phyloP scores from a whole-genome alignment of 2,329 filamentous ascomycete species.

The Verticillium alfalfae region DNA sequence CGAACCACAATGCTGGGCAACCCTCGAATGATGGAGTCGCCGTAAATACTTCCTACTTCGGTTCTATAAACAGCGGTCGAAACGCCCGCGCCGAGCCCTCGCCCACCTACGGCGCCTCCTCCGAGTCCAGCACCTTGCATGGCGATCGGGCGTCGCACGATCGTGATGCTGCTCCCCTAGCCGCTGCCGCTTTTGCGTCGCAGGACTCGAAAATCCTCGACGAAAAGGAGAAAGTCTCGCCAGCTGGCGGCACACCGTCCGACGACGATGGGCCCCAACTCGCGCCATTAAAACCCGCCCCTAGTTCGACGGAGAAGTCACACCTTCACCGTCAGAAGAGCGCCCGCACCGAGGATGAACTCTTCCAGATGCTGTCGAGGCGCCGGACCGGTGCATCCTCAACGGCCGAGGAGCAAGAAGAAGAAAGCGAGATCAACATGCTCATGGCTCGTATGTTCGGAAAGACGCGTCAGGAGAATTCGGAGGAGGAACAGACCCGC shows the following conservation, averaged over 20 bases:
- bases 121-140: background rate
- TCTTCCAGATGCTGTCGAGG: conserved; percentile 42
- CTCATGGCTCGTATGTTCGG: conserved; percentile 70
- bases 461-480: conserved; percentile 54
- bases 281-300: conserved; percentile 19
- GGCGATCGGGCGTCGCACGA: background rate
- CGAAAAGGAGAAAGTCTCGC: background rate
- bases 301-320: conserved; percentile 11
- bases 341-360: conserved; percentile 40
- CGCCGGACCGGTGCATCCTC: conserved; percentile 32
- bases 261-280: background rate
- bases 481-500: conserved; percentile 63
- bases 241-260: background rate
- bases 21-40: background rate
- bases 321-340: conserved; percentile 17
- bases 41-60: conserved; percentile 1
- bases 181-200: background rate
- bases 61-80: background rate
- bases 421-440: conserved; percentile 47
- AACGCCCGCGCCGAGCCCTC: background rate
- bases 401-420: conserved; percentile 33
- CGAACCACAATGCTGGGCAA: background rate
- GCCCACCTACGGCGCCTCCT: background rate
- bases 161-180: background rate
- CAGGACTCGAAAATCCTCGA: background rate